Evolutionary conservation across 257 asterid genomes (phyloP), one percentile per base, ranked within the genome.

Genomic region (Sherardia arvensis): DNA sequence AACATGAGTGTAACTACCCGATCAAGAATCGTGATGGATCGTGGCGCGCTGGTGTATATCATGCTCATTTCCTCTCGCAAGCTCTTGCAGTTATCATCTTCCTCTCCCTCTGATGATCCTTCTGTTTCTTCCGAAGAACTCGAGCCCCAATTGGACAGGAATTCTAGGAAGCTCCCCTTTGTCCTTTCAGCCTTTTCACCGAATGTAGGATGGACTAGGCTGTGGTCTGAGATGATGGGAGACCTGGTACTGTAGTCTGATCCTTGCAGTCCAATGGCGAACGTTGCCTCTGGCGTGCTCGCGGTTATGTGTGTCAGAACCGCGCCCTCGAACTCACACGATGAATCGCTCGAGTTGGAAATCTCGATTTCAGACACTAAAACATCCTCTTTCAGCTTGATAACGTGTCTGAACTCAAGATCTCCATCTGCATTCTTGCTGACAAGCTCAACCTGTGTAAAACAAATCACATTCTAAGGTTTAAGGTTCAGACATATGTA

Each of bases 251-350:
- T 77, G 77, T 79, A 90, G 71, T 85, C 89, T 8, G 96, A 87
- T 34, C 87, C 84, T 71, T 84, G 72, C 33, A 85, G 63, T 59
- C 97, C 97, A 34, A 82, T 27, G 6, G 93, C 89, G 36, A 79
- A 85, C 21, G 83, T 77, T 58, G 95, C 95, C 49, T 85, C 95
- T 2, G 96, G 96, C 10, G 95, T 90, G 80, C 97, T 90, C 48
- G 79, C 84, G 0, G 82, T 66, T 25, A 85, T 77, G 73, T 87
- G 96, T 67, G 95, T 84, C 6, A 85, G 53, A 68, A 83, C 22
- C 8, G 84, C 81, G 18, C 97, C 97, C 68, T 12, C 29, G 25
- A 90, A 49, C 10, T 25, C 68, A 30, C 84, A 57, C 25, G 87
- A 62, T 32, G 78, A 66, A 45, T 65, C 43, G 62, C 72, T 62